These are phyloP conservation scores for Davidsoniella australis DNA, from an alignment of 2,329 filamentous ascomycete genomes.

Conservation along the genomic window DNA sequence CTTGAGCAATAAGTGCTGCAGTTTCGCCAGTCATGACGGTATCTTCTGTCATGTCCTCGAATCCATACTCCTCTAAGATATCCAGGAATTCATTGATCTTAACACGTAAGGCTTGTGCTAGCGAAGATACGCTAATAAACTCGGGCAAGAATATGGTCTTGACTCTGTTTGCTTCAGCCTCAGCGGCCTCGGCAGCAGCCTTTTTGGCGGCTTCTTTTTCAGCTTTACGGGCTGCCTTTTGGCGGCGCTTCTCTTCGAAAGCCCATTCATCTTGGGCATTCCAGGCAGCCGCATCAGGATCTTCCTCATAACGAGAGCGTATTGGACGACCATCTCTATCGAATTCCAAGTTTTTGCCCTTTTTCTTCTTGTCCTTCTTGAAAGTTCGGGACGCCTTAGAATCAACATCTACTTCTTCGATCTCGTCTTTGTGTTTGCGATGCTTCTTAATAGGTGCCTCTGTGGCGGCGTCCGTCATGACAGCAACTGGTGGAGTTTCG, in stretches of 20 bases:
- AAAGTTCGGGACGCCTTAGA: not conserved
- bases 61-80: slow-evolving; percentile 72
- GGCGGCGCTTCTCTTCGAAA: slow-evolving; percentile 6
- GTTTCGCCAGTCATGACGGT: slow-evolving; percentile 84
- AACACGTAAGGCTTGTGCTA: slow-evolving; percentile 60
- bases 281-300: slow-evolving; percentile 8
- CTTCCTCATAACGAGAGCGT: slow-evolving; percentile 3
- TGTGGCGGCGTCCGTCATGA: not conserved
- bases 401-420: slow-evolving; percentile 3
- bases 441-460: not conserved
- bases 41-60: slow-evolving; percentile 66
- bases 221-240: slow-evolving; percentile 10
- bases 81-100: slow-evolving; percentile 52
- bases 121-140: slow-evolving; percentile 73
- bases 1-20: slow-evolving; percentile 73
- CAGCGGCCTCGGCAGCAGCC: slow-evolving; percentile 6
- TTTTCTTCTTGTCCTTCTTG: slow-evolving; percentile 6
- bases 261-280: slow-evolving; percentile 8
- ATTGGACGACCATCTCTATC: not conserved
- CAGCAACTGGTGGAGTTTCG: not conserved
- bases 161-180: slow-evolving; percentile 25
- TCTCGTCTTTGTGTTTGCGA: slow-evolving; percentile 2
- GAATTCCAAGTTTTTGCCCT: slow-evolving; percentile 2
- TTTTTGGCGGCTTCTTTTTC: slow-evolving; percentile 10
- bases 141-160: slow-evolving; percentile 63